Evolutionary conservation across 495 filamentous ascomycete genomes (phyloP).

Genomic region (Tuber borchii): DNA sequence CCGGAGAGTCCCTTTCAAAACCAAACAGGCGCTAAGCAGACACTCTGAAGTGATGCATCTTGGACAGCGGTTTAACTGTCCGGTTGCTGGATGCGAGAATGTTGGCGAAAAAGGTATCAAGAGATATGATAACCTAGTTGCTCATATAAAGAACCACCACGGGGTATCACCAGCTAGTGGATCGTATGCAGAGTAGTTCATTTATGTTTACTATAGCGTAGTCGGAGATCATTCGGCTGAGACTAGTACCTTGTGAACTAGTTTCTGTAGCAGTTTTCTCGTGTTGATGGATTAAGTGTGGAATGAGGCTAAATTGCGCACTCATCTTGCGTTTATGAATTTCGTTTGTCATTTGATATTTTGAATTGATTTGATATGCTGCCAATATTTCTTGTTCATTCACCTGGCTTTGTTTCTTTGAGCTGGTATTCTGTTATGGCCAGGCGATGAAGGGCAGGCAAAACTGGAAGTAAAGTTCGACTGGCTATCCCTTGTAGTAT

Average conservation of each 20-base stretch:
- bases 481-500: too few species aligned
- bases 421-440: too few species aligned
- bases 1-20: background rate
- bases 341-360: too few species aligned
- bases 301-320: too few species aligned
- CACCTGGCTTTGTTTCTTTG: too few species aligned
- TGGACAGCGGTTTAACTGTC: background rate
- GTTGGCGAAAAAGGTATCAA: background rate
- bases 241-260: background rate
- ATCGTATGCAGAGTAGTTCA: background rate
- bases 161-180: background rate
- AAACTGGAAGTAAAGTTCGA: too few species aligned
- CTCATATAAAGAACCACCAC: background rate
- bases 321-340: too few species aligned
- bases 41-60: background rate
- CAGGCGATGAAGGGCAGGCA: too few species aligned
- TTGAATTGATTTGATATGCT: too few species aligned
- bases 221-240: too few species aligned
- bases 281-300: too few species aligned
- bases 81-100: background rate
- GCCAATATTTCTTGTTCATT: too few species aligned
- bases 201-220: background rate
- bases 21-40: background rate
- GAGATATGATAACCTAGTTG: background rate
- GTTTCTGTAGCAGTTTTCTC: background rate